Base-by-base conservation (phyloP, 192 early-diverging fungal genomes). In the Kickxella alabastrina region DNA sequence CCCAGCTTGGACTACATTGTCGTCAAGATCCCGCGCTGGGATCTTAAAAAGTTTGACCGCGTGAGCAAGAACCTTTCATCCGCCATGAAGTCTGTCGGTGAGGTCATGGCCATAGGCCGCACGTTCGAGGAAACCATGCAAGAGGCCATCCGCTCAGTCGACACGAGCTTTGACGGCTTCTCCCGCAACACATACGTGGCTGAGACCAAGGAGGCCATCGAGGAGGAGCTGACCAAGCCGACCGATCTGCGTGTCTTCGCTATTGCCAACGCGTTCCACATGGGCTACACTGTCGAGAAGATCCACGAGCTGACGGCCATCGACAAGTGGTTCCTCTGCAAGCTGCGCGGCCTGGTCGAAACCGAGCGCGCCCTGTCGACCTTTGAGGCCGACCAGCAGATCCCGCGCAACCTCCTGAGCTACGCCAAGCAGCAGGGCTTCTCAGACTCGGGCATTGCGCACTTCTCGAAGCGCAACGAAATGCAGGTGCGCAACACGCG, bases 91-190 rank as follows among this genome's bases (percentile, higher is more conserved):
- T 86, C 83, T 40, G 95, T 98, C 17, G 93, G 95, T 40, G 95
- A 98, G 71, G 95, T 98, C 27, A 98, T 97, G 95, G 86, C 91
- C 8, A 88, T 98, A 49, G 95, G 95, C 9, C 80, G 95, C 46
- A 98, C 88, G 43, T 98, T 95, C 53, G 93, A 98, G 78, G 95
- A 98, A 75, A 93, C 90, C 12, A 87, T 98, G 52, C 93, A 97
- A 77, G 93, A 98, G 78, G 95, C 93, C 35, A 92, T 93, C 51
- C 85, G 88, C 21, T 85, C 90, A 34, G 92, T 96, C 10, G 91
- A 96, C 36, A 89, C 82, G 56, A 82, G 82, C 62, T 86, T 95
- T 54, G 80, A 79, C 57, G 93, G 93, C 10, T 97, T 95, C 66
- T 58, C 82, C 44, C 65, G 87, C 74, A 87, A 85, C 59, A 61